Base-by-base conservation (phyloP, 2,329 filamentous ascomycete species). In the Blastomyces gilchristii region DNA sequence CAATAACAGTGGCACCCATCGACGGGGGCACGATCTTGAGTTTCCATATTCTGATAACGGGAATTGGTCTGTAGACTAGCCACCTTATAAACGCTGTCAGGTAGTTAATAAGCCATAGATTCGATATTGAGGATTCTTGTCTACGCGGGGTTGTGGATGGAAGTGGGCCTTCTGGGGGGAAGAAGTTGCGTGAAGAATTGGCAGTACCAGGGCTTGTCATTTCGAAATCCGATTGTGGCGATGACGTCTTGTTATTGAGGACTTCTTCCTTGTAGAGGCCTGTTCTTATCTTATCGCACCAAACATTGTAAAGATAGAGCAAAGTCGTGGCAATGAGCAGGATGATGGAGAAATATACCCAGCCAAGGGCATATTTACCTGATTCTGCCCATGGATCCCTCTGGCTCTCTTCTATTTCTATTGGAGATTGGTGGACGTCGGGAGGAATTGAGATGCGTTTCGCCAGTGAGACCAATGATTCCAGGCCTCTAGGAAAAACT, bases 261-360 rank as follows among this genome's bases (percentile, higher is more conserved):
- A 89, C 82, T 72, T 90, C 86, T 71, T 94, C 87, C 77, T 95
- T 93, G 78, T 94, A 90, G 65, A 94, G 85, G 66, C 91, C 92
- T 68, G 92, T 89, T 68, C 92, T 85, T 68, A 96, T 90, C 78
- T 94, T 95, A 79, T 97, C 92, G 69, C 92, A 91, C 87, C 91
- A 96, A 68, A 88, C 87, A 75, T 96, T 89, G 81, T 92, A 96
- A 72, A 89, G 82, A 68, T 91, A 86, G 72, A 93, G 80, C 12
- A 87, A 70, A 12, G 88, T 78, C 4, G 92, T 86, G 62, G 85
- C 70, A 37, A 83, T 82, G 67, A 92, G 81, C 64, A 97, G 75
- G 60, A 87, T 85, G 58, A 95, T 75, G 61, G 88, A 86, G 71
- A 96, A 95, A 75, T 95, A 96, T 16, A 93, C 90, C 86, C 91